phyloP scores from a whole-genome alignment of 768 basidiomycete species.

The Leccinum incarnatum region DNA sequence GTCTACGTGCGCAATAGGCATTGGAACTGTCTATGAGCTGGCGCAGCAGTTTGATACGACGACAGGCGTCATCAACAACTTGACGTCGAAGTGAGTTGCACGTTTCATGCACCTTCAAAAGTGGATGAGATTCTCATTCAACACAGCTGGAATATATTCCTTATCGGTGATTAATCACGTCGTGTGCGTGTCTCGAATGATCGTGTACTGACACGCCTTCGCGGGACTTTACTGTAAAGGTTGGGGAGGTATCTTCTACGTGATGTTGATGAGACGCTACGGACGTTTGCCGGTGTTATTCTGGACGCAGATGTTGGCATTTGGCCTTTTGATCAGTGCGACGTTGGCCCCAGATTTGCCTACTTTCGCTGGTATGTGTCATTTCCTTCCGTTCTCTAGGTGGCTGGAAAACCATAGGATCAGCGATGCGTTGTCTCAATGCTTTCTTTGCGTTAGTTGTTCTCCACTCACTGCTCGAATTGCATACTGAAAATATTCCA shows the following conservation, averaged over 20 bases:
- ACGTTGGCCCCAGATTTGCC: constrained; percentile 48
- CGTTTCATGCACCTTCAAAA: neutral
- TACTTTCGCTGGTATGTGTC: constrained; percentile 43
- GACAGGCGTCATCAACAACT: constrained; percentile 46
- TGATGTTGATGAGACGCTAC: constrained; percentile 31
- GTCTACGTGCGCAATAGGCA: constrained; percentile 32
- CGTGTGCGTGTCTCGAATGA: neutral
- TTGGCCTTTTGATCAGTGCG: constrained; percentile 49
- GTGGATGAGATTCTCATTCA: neutral
- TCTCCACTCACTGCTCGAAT: neutral
- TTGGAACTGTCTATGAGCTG: constrained; percentile 47
- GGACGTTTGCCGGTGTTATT: constrained; percentile 31
- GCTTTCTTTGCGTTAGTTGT: constrained; percentile 30
- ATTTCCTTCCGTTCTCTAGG: neutral
- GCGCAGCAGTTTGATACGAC: constrained; percentile 45
- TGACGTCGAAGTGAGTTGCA: constrained; percentile 41
- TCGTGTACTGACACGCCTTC: constrained; percentile 7
- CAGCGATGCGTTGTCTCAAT: constrained; percentile 33
- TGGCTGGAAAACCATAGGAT: neutral
- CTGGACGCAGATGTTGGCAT: constrained; percentile 37
- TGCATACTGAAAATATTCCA: neutral
- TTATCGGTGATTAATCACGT: constrained; percentile 32
- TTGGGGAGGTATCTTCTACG: constrained; percentile 30
- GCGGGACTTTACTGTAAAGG: constrained; percentile 10
- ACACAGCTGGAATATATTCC: constrained; percentile 46